Base-by-base conservation (phyloP, 768 basidiomycete species). In the Tylopilus balloui region DNA sequence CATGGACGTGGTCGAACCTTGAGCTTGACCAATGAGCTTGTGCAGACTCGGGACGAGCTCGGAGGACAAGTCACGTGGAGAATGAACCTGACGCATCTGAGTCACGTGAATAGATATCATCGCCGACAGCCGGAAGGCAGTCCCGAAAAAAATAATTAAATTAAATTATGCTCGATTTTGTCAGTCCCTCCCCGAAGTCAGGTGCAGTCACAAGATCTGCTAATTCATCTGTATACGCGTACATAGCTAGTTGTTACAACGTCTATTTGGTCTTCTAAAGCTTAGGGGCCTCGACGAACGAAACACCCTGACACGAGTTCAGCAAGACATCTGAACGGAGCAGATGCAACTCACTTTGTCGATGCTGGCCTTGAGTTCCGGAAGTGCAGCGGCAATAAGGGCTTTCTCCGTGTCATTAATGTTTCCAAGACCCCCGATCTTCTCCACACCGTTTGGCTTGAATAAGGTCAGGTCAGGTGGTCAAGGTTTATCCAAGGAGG, bases 371-470 rank as follows among this genome's bases (percentile, higher is more conserved):
- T 64, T 60, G 28, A 95, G 77, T 66, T 97, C 94, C 12, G 88
- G 84, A 47, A 97, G 64, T 34, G 88, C 90, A 58, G 85, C 86
- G 57, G 78, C 71, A 65, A 99, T 66, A 48, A 98, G 83, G n/a
- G 60, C 70, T 60, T 81, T 68, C 77, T 99, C 95, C 45, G 72
- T 78, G 2, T 76, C 75, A 2, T 83, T 81, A 60, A 94, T 70
- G 41, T 74, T 73, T 4, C 94, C 95, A 35, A 98, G 77, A n/a
- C 84, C 69, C 58, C 78, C 69, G 63, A 99, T 92, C 72, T 83
- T 90, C 59, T 78, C 77, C 43, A 93, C 84, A 63, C 95, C 96
- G 50, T 80, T 78, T 47, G 78, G 65, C 92, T 94, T 54, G n/a
- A 27, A 3, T 5, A 44, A 57, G 17, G 45, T 57, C 34, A 49